Base-by-base conservation (phyloP, 371 early-diverging fungal genomes). In the Umbelopsis sp. region DNA sequence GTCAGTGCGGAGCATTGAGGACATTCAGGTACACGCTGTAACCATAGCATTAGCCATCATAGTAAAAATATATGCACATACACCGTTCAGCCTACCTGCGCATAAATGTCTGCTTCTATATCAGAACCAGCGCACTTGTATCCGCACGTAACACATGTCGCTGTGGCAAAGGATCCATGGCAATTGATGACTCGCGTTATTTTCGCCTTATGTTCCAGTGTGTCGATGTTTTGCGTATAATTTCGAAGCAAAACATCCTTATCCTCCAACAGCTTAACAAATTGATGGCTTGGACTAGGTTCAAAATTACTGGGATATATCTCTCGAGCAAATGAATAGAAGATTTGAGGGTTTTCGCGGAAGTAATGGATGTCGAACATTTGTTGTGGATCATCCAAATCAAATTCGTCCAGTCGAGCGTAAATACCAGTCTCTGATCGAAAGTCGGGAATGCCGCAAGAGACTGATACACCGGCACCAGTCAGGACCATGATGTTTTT, bases 141-240 rank as follows among this genome's bases (percentile, higher is more conserved):
- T 3, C 89, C 90, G 70, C 97, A 97, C 4, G 86, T 87, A 11
- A 97, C 87, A 72, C 97, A 97, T n/a, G 88, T 88, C 0, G 97
- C 97, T 1, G 96, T 91, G 7, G 94, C 94, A 86, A 97, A 97
- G 22, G 95, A 84, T 69, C 95, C 98, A 74, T 98, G 98, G 69
- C 96, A 96, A 64, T 96, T 93, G 10, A 97, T 84, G 4, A 97
- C 90, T 2, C 79, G 77, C 35, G 86, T 77, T 50, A 99, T 94
- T 12, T 97, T 96, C 6, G 96, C 93, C 44, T 88, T 88, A 57
- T 93, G 91, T 78, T 99, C 99, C 45, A 99, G 77, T 0, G 97
- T 96, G 78, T 99, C 99, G 53, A 99, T 98, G 73, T 99, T 99
- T 71, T 99, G 99, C 4, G 99, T 98, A 74, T 99, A 99, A 70